These are phyloP conservation scores for Albizia julibrissin DNA, from an alignment of 306 rosid species.

Conservation along the genomic window DNA sequence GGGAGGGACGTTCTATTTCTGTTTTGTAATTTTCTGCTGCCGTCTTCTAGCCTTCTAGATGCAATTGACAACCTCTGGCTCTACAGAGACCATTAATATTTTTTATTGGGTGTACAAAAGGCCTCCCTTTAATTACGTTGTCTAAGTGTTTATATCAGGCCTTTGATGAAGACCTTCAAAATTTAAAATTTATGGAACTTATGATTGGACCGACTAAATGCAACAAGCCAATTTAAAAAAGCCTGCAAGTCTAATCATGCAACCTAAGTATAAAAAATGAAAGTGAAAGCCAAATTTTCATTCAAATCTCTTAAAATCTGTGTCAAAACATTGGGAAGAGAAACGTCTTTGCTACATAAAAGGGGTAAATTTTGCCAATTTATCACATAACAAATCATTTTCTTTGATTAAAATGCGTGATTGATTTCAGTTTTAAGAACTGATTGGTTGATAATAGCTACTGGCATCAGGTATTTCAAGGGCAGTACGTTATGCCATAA, in stretches of 20 bases:
- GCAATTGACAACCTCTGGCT: too few species aligned
- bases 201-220: not conserved
- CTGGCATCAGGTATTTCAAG: constrained; percentile 52
- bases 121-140: too few species aligned
- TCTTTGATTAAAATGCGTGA: too few species aligned
- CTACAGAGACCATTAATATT: too few species aligned
- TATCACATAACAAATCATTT: too few species aligned
- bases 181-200: not conserved
- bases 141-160: not conserved
- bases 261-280: not conserved
- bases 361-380: too few species aligned
- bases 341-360: too few species aligned
- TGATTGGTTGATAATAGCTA: not conserved
- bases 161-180: not conserved
- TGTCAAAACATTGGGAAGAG: too few species aligned
- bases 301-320: not conserved
- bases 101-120: too few species aligned
- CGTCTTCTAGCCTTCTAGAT: not conserved
- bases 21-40: not conserved
- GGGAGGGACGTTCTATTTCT: not conserved
- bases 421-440: too few species aligned
- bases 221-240: not conserved
- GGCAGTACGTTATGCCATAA: constrained; percentile 49
- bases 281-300: not conserved
- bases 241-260: not conserved